Conservation (phyloP, 2,329 filamentous ascomycete genomes). For the Fusarium circinatum region DNA sequence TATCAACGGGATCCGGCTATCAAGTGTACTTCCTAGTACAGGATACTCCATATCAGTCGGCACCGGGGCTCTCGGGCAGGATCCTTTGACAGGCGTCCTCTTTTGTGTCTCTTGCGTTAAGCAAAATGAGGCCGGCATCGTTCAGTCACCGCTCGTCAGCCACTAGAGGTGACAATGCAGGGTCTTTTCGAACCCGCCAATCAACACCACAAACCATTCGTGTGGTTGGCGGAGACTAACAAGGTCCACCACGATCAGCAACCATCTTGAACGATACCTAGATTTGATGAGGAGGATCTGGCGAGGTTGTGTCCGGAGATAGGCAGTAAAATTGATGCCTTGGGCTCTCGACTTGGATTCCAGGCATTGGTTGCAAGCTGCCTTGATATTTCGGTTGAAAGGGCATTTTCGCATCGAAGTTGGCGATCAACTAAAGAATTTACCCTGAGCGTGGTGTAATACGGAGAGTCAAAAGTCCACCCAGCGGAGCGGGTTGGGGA, state of each 20-base stretch:
- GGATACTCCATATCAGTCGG: neutral
- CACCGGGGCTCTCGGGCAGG: neutral
- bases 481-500: constrained; percentile 6
- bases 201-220: neutral
- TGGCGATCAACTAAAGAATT: neutral
- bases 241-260: constrained; percentile 9
- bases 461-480: neutral
- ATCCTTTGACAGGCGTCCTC: neutral
- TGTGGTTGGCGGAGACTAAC: constrained; percentile 1
- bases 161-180: constrained; percentile 32
- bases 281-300: neutral
- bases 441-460: neutral
- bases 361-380: neutral
- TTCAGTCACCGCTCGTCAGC: constrained; percentile 33
- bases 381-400: neutral
- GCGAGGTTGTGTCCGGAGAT: neutral
- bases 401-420: neutral
- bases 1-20: constrained; percentile 4
- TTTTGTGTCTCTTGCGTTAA: constrained; percentile 1
- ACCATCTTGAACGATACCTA: neutral
- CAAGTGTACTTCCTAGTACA: constrained; percentile 12
- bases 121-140: constrained; percentile 21
- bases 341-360: neutral
- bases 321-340: constrained; percentile 15
- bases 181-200: constrained; percentile 26